These are phyloP conservation scores for Penicillium chermesinum DNA, from an alignment of 495 filamentous ascomycete genomes.

Conservation along the genomic window DNA sequence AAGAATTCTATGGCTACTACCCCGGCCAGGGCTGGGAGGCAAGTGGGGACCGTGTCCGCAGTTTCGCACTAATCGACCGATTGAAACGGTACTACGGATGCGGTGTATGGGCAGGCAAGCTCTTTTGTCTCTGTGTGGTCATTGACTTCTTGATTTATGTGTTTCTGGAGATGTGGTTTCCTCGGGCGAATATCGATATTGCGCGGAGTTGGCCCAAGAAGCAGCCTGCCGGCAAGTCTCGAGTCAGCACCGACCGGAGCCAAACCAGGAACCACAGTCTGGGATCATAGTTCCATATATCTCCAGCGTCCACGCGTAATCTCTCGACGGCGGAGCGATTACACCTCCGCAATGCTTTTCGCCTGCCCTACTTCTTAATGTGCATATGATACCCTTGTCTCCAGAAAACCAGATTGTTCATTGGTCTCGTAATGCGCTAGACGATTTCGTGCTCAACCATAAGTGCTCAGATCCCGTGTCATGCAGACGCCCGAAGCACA, in stretches of 20 bases:
- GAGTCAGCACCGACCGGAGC: slow-evolving; percentile 2
- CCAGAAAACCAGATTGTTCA: no score
- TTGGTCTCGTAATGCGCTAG: no score
- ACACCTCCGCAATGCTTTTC: no score
- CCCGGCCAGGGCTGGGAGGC: slow-evolving; percentile 58
- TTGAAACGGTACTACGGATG: slow-evolving; percentile 98
- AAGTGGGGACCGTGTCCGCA: slow-evolving; percentile 70
- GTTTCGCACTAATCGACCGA: slow-evolving; percentile 88
- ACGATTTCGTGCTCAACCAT: no score
- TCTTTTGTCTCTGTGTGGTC: slow-evolving; percentile 91
- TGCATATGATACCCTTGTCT: no score
- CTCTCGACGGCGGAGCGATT: no score
- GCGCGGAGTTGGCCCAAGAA: slow-evolving; percentile 91
- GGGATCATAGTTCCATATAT: neutral
- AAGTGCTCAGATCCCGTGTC: neutral
- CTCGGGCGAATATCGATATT: slow-evolving; percentile 78
- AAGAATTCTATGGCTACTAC: slow-evolving; percentile 81
- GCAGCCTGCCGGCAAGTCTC: slow-evolving; percentile 10
- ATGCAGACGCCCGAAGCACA: slow-evolving; percentile 2
- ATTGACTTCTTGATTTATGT: slow-evolving; percentile 89
- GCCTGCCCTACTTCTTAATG: no score
- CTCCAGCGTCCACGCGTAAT: no score
- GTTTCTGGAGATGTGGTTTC: slow-evolving; percentile 80
- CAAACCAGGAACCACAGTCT: neutral
- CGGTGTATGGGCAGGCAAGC: slow-evolving; percentile 97